phyloP scores from a whole-genome alignment of 208 protist species.

The Sergeia podlipaevii region DNA sequence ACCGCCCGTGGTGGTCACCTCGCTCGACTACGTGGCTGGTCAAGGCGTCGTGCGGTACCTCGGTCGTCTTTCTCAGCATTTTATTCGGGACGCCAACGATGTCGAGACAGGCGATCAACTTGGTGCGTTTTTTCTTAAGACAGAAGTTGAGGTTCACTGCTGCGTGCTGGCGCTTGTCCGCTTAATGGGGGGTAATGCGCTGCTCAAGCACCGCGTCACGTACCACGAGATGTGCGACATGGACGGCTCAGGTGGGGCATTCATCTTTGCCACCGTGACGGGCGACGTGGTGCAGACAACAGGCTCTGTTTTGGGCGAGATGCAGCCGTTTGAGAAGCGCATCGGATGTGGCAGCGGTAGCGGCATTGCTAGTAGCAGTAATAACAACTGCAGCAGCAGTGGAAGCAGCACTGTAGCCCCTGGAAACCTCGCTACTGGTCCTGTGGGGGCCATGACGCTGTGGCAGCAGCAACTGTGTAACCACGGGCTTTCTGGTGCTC shows the following conservation, averaged over 20 bases:
- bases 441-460: no score
- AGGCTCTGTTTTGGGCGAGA: background rate
- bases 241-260: constrained; percentile 69
- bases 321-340: constrained; percentile 1
- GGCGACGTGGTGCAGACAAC: constrained; percentile 84
- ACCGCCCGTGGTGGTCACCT: constrained; percentile 58
- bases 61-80: constrained; percentile 88
- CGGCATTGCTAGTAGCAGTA: constrained; percentile 23
- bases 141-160: constrained; percentile 74
- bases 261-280: constrained; percentile 77
- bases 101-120: constrained; percentile 31
- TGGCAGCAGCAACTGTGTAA: no score
- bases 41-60: constrained; percentile 80
- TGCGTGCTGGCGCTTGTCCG: constrained; percentile 69
- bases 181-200: constrained; percentile 80
- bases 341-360: background rate
- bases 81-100: constrained; percentile 83
- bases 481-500: no score
- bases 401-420: no score
- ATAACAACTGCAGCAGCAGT: constrained; percentile 32
- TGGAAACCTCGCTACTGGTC: no score
- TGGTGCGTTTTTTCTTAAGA: constrained; percentile 71
- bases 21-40: constrained; percentile 79
- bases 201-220: constrained; percentile 80
- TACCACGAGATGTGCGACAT: constrained; percentile 86